Evolutionary conservation across 257 asterid species (phyloP).

Genomic region (Craterostigma plantagineum): DNA sequence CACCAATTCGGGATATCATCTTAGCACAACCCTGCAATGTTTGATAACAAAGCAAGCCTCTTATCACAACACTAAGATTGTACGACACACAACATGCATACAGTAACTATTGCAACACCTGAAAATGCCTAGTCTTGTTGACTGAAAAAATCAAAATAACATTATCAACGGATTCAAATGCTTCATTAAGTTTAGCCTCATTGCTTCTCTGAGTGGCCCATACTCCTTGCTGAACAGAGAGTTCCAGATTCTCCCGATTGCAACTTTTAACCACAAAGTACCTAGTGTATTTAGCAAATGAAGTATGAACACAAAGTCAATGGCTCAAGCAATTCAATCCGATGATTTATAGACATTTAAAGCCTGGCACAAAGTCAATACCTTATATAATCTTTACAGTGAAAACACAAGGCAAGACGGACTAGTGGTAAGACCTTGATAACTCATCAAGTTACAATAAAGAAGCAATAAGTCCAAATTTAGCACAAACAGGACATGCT

Average conservation of each 20-base stretch:
- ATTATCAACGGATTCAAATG: slow-evolving; percentile 87
- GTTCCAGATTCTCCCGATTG: slow-evolving; percentile 93
- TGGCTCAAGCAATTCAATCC: slow-evolving; percentile 5
- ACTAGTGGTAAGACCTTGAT: no score
- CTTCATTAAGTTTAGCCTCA: slow-evolving; percentile 93
- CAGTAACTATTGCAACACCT: slow-evolving; percentile 26
- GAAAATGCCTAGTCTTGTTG: slow-evolving; percentile 90
- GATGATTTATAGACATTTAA: no score
- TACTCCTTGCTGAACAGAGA: slow-evolving; percentile 96
- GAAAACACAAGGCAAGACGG: neutral
- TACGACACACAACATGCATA: no score
- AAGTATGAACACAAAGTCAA: slow-evolving; percentile 15
- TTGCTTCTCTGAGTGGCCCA: slow-evolving; percentile 99
- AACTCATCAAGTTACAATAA: neutral
- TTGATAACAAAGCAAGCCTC: no score
- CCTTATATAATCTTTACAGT: neutral
- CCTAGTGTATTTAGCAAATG: slow-evolving; percentile 37
- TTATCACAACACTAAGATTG: no score
- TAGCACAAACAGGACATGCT: no score
- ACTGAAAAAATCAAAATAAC: slow-evolving; percentile 85
- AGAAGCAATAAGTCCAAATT: no score
- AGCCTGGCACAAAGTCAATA: no score
- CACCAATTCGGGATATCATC: slow-evolving; percentile 89
- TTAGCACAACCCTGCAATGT: slow-evolving; percentile 78
- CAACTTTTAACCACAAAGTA: slow-evolving; percentile 96